Evolutionary conservation across 768 basidiomycete genomes (phyloP).

Genomic region (Amanita fuliginea): DNA sequence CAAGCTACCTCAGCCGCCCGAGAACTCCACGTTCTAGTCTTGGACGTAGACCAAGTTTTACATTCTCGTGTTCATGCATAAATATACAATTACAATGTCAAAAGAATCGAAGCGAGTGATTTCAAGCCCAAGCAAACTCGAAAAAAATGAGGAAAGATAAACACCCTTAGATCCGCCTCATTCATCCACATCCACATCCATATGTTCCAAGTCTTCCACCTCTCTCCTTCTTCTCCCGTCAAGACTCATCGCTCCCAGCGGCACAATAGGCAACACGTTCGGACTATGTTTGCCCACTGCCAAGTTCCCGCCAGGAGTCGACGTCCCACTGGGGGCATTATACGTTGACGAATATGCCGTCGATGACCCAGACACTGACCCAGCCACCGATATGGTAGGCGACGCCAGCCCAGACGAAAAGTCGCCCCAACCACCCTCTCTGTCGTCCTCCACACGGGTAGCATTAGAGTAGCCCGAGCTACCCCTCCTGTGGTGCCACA

Average conservation of each 20-base stretch:
- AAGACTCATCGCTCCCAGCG: slow-evolving; percentile 20
- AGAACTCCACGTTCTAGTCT: slow-evolving; percentile 61
- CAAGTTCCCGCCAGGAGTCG: slow-evolving; percentile 20
- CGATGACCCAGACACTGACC: slow-evolving; percentile 17
- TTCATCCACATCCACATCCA: slow-evolving; percentile 20
- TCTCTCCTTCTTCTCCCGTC: slow-evolving; percentile 14
- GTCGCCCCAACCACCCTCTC: slow-evolving; percentile 15
- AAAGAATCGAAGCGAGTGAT: neutral
- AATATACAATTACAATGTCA: neutral
- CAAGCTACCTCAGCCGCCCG: slow-evolving; percentile 91
- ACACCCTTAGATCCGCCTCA: neutral
- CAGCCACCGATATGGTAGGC: neutral
- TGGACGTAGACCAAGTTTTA: neutral
- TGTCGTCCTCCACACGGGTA: slow-evolving; percentile 10
- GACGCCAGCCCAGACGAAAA: slow-evolving; percentile 8
- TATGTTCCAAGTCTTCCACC: slow-evolving; percentile 12
- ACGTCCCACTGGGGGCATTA: slow-evolving; percentile 19
- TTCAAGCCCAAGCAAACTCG: neutral
- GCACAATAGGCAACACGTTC: slow-evolving; percentile 14
- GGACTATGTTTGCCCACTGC: slow-evolving; percentile 7
- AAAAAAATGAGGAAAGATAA: neutral
- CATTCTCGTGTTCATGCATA: neutral
- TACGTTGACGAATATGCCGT: slow-evolving; percentile 16
- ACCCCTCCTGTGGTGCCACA: slow-evolving; percentile 12
- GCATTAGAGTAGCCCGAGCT: slow-evolving; percentile 6